Evolutionary conservation across 163 green algal species (phyloP).

Genomic region (Scenedesmus sp.): DNA sequence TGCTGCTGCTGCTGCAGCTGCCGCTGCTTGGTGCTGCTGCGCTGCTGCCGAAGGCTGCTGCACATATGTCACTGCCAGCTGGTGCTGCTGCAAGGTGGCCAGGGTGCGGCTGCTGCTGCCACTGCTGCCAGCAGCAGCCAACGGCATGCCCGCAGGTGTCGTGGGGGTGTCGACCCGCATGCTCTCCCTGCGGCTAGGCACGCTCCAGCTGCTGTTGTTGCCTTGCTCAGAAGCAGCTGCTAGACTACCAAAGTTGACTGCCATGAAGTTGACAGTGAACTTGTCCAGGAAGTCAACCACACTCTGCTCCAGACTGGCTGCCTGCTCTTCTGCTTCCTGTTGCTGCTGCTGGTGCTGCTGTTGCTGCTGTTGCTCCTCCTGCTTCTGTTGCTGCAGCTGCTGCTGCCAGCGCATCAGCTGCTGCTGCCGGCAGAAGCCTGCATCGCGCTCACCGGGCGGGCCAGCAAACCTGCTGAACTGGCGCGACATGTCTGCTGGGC

Average conservation of each 20-base stretch:
- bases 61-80: conserved; percentile 22
- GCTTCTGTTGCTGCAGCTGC: background rate
- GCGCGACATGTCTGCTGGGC: background rate
- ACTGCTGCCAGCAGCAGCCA: background rate
- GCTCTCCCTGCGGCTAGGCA: background rate
- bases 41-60: conserved; percentile 30
- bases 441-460: background rate
- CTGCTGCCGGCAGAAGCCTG: background rate
- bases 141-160: background rate
- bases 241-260: conserved; percentile 16
- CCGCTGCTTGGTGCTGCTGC: background rate
- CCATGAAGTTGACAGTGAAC: conserved; percentile 16
- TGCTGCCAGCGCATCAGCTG: background rate
- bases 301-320: background rate
- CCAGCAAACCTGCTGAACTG: background rate
- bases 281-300: conserved; percentile 33
- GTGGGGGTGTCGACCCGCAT: background rate
- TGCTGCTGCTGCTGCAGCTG: background rate
- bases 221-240: background rate
- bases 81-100: background rate
- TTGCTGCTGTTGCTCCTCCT: background rate
- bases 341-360: background rate
- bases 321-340: background rate
- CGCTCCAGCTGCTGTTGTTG: background rate
- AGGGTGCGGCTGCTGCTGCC: background rate